These are phyloP conservation scores for Saraca asoca DNA, from an alignment of 331 rosid species.

Conservation along the genomic window DNA sequence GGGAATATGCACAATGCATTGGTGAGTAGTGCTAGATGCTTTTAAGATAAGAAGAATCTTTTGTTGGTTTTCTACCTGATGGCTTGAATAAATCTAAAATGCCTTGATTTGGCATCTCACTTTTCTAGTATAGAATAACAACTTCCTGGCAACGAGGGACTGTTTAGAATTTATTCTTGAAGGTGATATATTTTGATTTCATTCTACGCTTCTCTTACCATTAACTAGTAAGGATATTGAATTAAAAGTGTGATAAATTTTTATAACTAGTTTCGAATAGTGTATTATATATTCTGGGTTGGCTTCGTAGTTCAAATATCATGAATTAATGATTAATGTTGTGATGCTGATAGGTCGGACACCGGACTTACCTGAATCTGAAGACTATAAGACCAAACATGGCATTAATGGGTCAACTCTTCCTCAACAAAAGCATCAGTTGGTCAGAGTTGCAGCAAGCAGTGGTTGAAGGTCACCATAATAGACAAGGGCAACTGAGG, in stretches of 20 bases:
- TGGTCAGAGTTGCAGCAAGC: conserved; percentile 70
- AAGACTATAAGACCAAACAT: conserved; percentile 87
- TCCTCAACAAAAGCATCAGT: conserved; percentile 66
- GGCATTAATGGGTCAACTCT: conserved; percentile 79
- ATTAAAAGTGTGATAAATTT: too few species aligned
- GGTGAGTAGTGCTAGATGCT: conserved; percentile 56
- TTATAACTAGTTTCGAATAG: too few species aligned
- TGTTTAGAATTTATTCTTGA: too few species aligned
- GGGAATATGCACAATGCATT: conserved; percentile 96
- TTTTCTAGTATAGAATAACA: conserved; percentile 7
- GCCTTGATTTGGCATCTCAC: conserved; percentile 18
- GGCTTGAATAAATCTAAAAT: conserved; percentile 7
- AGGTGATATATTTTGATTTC: too few species aligned
- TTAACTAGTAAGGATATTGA: not conserved
- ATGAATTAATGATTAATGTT: conserved; percentile 15
- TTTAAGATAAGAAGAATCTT: conserved; percentile 18
- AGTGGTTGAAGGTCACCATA: conserved; percentile 66
- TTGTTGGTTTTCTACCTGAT: conserved; percentile 15
- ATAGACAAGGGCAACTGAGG: conserved; percentile 79
- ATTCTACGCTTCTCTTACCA: not conserved
- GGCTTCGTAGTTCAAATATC: conserved; percentile 4
- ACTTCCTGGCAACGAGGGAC: not conserved
- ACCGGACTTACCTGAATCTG: conserved; percentile 68
- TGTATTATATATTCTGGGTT: not conserved
- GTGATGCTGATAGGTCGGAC: conserved; percentile 71